Evolutionary conservation across 805 yeast species (phyloP).

Genomic region (Lipomyces starkeyi): DNA sequence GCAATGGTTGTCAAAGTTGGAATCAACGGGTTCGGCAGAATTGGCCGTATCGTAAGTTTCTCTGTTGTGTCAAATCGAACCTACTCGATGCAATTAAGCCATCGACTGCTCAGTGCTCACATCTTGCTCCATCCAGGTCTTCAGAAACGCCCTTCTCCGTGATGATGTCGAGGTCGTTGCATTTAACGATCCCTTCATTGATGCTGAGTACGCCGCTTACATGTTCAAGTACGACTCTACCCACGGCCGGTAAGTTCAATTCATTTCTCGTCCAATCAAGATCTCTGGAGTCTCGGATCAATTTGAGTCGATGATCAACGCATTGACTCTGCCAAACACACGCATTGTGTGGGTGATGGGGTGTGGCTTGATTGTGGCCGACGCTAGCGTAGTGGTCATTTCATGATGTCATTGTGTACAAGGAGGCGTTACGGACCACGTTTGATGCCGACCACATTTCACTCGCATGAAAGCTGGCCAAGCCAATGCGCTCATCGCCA

Average conservation of each 20-base stretch:
- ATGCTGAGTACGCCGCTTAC: slow-evolving; percentile 89
- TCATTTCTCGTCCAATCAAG: not conserved
- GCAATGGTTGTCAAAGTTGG: slow-evolving; percentile 64
- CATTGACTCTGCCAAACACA: not conserved
- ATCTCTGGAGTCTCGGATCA: not conserved
- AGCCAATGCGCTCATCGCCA: no score
- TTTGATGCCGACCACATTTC: not conserved
- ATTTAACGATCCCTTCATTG: slow-evolving; percentile 89
- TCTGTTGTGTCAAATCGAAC: not conserved
- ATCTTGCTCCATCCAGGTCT: slow-evolving; percentile 41
- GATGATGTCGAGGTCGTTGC: slow-evolving; percentile 82
- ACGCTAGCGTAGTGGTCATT: no score
- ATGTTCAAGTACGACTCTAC: slow-evolving; percentile 96
- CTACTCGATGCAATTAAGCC: not conserved
- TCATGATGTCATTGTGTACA: not conserved
- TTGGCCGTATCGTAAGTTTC: slow-evolving; percentile 77
- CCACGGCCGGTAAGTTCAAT: slow-evolving; percentile 63
- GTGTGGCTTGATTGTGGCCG: no score
- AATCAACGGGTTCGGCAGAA: slow-evolving; percentile 94
- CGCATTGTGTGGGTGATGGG: not conserved
- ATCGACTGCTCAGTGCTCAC: not conserved
- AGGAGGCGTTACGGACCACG: not conserved
- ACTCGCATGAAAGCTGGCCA: not conserved
- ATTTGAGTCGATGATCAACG: no score
- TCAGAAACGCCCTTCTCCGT: slow-evolving; percentile 79